A percentile compares a stretch with the other conserved stretches of the same genome.
phyloP scores from a whole-genome alignment of 305 asterid species.

The Fraxinus nigra region DNA sequence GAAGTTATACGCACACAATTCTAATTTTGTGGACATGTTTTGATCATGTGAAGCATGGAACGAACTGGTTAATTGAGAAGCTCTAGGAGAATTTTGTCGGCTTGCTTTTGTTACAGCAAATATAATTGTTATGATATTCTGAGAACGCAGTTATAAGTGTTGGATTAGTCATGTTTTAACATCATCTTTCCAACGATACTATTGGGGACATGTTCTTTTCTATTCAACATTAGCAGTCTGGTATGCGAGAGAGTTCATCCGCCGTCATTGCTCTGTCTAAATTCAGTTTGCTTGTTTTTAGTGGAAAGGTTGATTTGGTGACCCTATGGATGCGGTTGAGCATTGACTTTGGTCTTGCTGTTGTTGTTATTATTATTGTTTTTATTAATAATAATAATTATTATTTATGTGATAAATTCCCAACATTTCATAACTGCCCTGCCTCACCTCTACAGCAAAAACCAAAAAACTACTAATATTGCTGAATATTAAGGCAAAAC shows the following conservation, averaged over 20 bases:
- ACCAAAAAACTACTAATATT: not conserved
- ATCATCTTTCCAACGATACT: not conserved
- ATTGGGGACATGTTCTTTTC: not conserved
- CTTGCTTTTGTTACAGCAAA: not conserved
- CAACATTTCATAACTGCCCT: not conserved
- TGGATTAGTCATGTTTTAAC: not conserved
- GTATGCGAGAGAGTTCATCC: not conserved
- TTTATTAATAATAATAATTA: not conserved
- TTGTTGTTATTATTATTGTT: not conserved
- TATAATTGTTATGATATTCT: not conserved
- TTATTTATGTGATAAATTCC: not conserved
- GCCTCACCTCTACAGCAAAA: not conserved
- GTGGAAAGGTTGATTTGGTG: not conserved
- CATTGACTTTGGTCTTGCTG: not conserved
- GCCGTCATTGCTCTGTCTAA: not conserved
- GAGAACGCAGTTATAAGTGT: not conserved
- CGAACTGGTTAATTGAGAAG: not conserved
- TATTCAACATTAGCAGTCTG: not conserved
- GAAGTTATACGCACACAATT: conserved; percentile 2
- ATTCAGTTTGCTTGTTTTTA: not conserved
- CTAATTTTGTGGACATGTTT: not conserved
- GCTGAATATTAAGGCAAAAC: not conserved
- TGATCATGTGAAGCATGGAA: not conserved
- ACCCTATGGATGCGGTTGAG: not conserved
- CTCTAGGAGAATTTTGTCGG: not conserved